Evolutionary conservation across 2,329 filamentous ascomycete species (phyloP).

Genomic region (Aureobasidium sp.): DNA sequence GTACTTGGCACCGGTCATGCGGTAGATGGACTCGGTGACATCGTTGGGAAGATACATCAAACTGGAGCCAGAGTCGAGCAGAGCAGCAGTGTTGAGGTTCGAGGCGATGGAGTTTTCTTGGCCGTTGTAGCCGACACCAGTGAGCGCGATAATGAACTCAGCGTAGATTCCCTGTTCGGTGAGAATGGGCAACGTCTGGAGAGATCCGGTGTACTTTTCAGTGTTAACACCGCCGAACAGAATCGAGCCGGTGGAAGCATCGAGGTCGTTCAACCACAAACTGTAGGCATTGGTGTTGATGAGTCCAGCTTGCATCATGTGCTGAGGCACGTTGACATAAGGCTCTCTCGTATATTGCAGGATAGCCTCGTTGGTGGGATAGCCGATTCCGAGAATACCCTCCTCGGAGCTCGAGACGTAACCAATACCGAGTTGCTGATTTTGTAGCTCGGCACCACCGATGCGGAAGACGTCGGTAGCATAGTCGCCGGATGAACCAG

Average conservation of each 20-base stretch:
- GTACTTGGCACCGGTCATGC: conserved; percentile 36
- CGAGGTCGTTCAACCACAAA: conserved; percentile 55
- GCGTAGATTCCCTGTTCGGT: conserved; percentile 43
- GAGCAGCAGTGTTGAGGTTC: conserved; percentile 44
- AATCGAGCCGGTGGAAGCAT: conserved; percentile 61
- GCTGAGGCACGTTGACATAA: conserved; percentile 57
- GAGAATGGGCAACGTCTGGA: conserved; percentile 56
- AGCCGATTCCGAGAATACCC: conserved; percentile 82
- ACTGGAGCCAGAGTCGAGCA: conserved; percentile 71
- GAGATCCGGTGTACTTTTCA: conserved; percentile 60
- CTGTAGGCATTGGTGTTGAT: conserved; percentile 62
- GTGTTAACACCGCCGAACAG: conserved; percentile 78
- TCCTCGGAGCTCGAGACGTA: conserved; percentile 54
- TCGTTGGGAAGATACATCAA: conserved; percentile 62
- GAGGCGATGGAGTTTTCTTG: conserved; percentile 37
- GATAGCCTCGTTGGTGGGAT: conserved; percentile 69
- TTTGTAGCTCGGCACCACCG: conserved; percentile 45
- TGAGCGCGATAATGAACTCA: conserved; percentile 47
- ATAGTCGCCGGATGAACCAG: conserved; percentile 71
- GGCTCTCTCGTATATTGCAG: conserved; percentile 47
- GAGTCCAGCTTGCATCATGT: conserved; percentile 54
- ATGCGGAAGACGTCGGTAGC: conserved; percentile 64
- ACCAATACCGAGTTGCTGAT: conserved; percentile 67
- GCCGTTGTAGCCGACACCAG: conserved; percentile 38
- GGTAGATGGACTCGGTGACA: conserved; percentile 43